These are phyloP conservation scores for Bacidia gigantensis DNA, from an alignment of 495 filamentous ascomycete genomes.

Conservation along the genomic window DNA sequence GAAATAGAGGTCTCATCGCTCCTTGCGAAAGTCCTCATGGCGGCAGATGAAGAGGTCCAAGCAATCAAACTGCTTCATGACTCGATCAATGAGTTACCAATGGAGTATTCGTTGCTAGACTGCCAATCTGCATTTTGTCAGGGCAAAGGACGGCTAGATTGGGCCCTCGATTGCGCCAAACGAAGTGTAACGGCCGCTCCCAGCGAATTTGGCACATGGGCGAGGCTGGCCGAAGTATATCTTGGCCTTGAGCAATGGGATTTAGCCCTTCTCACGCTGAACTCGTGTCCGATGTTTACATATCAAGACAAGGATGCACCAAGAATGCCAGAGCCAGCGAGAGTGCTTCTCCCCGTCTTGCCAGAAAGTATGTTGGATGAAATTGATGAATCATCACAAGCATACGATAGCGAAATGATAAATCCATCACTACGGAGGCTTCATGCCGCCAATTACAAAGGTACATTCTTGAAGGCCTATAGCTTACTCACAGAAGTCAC, in stretches of 20 bases:
- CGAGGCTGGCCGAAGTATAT: conserved; percentile 82
- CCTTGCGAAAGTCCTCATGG: conserved; percentile 74
- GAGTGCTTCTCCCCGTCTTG: conserved; percentile 73
- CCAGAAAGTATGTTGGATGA: conserved; percentile 88
- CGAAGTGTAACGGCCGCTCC: conserved; percentile 87
- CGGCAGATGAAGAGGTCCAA: conserved; percentile 91
- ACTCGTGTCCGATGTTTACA: conserved; percentile 98
- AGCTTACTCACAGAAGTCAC: conserved; percentile 87
- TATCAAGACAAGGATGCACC: conserved; percentile 97
- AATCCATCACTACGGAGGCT: conserved; percentile 78
- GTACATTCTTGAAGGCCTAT: conserved; percentile 92
- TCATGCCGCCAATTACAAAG: conserved; percentile 76
- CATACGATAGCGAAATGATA: conserved; percentile 59
- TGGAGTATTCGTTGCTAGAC: conserved; percentile 91
- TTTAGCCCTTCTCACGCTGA: conserved; percentile 81
- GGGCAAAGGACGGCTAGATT: conserved; percentile 67
- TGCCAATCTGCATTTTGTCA: conserved; percentile 88
- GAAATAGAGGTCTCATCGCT: conserved; percentile 92
- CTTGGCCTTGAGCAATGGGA: conserved; percentile 90
- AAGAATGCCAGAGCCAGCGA: conserved; percentile 78
- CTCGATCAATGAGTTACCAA: conserved; percentile 75
- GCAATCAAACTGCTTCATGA: conserved; percentile 81
- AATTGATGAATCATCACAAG: conserved; percentile 77
- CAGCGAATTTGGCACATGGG: conserved; percentile 96
- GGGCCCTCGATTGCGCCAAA: conserved; percentile 88